Evolutionary conservation across 2,329 filamentous ascomycete species (phyloP), one percentile per base, ranked within the genome.

Genomic region (Aspergillus sergii): DNA sequence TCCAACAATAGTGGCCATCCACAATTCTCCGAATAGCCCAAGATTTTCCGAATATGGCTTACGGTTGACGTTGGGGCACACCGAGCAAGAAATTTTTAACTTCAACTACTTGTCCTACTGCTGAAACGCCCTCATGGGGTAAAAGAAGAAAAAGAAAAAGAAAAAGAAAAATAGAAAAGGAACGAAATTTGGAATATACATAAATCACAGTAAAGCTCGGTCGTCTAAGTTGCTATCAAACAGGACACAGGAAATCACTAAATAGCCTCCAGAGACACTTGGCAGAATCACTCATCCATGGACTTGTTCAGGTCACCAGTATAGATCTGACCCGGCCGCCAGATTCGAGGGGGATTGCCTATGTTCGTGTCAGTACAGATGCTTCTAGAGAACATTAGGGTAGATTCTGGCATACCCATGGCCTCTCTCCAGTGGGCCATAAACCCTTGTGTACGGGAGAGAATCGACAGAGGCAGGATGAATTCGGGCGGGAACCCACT

Each of bases 321-420:
- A n/a, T 41, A 41, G 39, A 41, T 41, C 19, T 41, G 39, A n/a
- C 39, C 39, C 4, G 39, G 39, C 7, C 39, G 16, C 39, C 39
- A 41, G 39, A 41, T 41, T 19, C 39, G 16, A 5, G 39, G 39
- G 16, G 39, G 39, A 41, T 41, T 41, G 19, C 39, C 39, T 41
- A n/a, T 3, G 3, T 2, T 8, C 2, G 19, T n/a, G 39, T 41
- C 39, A 41, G 39, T n/a, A 41, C 16, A 19, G 7, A n/a, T n/a
- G 19, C 16, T 19, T 41, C 39, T 14, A 14, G 9, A n/a, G 2
- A 3, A n/a, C 4, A 10, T n/a, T 8, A 41, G 7, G 39, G 16
- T 8, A n/a, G 39, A n/a, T 3, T 19, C 39, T 41, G 16, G 39
- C 39, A 41, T 76, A 80, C 61, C 12, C 64, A 66, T 66, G 6